Conservation (phyloP, 1,284 basidiomycete species). For the Austroboletus novae-zelandiae region DNA sequence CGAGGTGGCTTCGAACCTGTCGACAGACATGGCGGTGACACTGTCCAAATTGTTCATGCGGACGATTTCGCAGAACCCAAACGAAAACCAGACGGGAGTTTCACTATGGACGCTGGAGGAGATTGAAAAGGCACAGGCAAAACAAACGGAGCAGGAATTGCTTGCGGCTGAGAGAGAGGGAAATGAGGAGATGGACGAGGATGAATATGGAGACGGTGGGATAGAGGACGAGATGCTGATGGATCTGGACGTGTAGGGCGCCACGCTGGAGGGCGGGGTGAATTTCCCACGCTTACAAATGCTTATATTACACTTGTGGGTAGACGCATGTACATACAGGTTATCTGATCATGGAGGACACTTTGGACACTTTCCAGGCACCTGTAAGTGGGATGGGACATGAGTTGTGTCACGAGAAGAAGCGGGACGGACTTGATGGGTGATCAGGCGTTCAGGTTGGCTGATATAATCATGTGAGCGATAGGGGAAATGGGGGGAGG, state of each 20-base stretch:
- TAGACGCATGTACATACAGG: constrained; percentile 14
- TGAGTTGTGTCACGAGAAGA: constrained; percentile 2
- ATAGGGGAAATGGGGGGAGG: not conserved
- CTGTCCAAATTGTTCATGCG: constrained; percentile 97
- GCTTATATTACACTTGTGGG: constrained; percentile 19
- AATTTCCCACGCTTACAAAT: constrained; percentile 1
- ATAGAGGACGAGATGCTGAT: constrained; percentile 65
- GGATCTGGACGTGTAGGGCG: constrained; percentile 48
- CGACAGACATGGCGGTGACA: constrained; percentile 97
- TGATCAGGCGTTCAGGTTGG: constrained; percentile 32
- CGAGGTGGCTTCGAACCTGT: constrained; percentile 94
- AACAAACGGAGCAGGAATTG: constrained; percentile 60
- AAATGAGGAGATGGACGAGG: constrained; percentile 51
- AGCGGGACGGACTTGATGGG: constrained; percentile 34
- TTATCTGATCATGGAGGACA: constrained; percentile 28
- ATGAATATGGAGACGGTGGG: constrained; percentile 66
- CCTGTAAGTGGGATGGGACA: constrained; percentile 29
- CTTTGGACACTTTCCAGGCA: constrained; percentile 39
- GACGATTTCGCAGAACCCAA: constrained; percentile 95
- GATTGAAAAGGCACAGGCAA: constrained; percentile 76
- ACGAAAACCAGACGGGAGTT: constrained; percentile 92
- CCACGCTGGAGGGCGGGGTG: not conserved
- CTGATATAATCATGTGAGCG: constrained; percentile 15
- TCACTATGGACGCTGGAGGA: constrained; percentile 93
- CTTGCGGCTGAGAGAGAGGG: constrained; percentile 33